Evolutionary conservation across 2,329 filamentous ascomycete species (phyloP), one percentile per base, ranked within the genome.

Genomic region (Sporothrix protearum): DNA sequence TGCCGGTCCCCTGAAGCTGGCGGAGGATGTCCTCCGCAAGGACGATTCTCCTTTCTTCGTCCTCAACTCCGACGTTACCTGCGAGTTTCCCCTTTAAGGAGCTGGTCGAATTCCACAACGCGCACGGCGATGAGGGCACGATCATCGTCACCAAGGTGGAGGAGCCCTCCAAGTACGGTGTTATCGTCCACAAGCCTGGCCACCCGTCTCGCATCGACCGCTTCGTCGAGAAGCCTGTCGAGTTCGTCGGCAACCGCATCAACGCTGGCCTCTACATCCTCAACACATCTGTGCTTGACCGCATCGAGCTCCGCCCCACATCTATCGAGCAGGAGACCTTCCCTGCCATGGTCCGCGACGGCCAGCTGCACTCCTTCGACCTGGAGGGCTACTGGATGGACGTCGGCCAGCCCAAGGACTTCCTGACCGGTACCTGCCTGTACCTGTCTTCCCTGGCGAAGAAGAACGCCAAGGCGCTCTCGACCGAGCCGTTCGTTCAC

Each of bases 361-460:
- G 93, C 75, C 88, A 95, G 82, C 85, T 98, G 74, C 95, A 98
- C 87, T 97, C 93, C 1, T 97, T 97, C 80, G 95, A 98, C 80
- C 89, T 98, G 39, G 94, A 97, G 76, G 94, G 95, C 77, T 98
- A 96, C 89, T 98, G 95, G 95, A 98, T 98, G 95, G 95, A 98
- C 77, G 93, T 99, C 75, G 95, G 95, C 78, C 95, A 99, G 84
- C 95, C 95, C 77, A 99, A 98, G 86, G 95, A 99, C 80, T 99
- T 98, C 88, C 86, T 99, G 71, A 93, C 92, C 28, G 95, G 95
- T 74, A 98, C 96, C 74, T 98, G 95, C 84, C 87, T 99, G 74
- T 98, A 97, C 85, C 92, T 99, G 69, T 94, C 93, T 63, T 97
- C 93, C 3, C 88, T 98, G 73, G 88, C 94, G 72, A 97, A 97